Conservation (phyloP, 1,284 basidiomycete genomes). For the Apiotrichum domesticum region DNA sequence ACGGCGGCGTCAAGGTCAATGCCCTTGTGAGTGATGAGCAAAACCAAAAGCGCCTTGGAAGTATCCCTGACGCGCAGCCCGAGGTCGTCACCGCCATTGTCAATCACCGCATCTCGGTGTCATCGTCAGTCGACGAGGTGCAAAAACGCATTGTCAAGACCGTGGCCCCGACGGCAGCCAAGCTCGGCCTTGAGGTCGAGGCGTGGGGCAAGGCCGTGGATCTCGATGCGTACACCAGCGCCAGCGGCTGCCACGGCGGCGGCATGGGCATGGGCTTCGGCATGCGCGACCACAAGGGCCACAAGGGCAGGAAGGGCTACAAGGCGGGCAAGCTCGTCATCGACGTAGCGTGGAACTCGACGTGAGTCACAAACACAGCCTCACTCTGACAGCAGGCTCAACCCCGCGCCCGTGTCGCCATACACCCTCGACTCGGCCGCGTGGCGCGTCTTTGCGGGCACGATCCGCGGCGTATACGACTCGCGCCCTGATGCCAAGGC, state of each 20-base stretch:
- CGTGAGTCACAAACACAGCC: background rate
- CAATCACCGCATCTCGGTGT: constrained; percentile 42
- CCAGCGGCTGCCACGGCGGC: constrained; percentile 10
- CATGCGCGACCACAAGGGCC: background rate
- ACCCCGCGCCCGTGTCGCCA: constrained; percentile 42
- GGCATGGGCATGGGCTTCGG: background rate
- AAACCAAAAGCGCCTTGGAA: no score
- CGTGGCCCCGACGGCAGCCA: constrained; percentile 28
- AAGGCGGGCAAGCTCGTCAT: constrained; percentile 28
- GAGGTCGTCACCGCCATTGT: constrained; percentile 40
- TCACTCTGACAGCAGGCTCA: constrained; percentile 14
- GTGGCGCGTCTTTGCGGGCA: constrained; percentile 37
- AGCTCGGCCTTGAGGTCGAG: constrained; percentile 35
- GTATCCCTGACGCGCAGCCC: constrained; percentile 12
- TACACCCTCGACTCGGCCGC: constrained; percentile 30
- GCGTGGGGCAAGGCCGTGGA: constrained; percentile 34
- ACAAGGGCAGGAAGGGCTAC: background rate
- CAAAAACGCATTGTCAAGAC: constrained; percentile 29
- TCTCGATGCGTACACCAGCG: constrained; percentile 10
- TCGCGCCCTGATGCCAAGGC: constrained; percentile 19
- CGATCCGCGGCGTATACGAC: constrained; percentile 30
- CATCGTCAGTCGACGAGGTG: constrained; percentile 32
- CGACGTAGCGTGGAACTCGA: constrained; percentile 29
- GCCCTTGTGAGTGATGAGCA: constrained; percentile 20
- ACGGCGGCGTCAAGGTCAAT: constrained; percentile 42